Evolutionary conservation across 495 filamentous ascomycete genomes (phyloP), one percentile per base, ranked within the genome.

Genomic region (Lophiotrema nucula): DNA sequence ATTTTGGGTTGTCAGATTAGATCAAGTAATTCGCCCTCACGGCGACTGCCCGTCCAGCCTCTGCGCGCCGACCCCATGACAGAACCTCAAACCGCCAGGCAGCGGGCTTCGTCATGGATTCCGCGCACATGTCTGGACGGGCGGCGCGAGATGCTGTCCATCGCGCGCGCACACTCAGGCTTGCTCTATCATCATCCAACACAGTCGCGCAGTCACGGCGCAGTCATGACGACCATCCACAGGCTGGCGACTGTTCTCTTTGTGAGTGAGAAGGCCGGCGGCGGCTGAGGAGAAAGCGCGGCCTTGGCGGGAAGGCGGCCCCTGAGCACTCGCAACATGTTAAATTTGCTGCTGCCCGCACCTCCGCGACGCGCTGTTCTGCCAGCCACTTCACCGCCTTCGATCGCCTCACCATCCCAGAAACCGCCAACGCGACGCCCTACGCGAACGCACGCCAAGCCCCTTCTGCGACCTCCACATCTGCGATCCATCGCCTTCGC

Each of bases 1-100:
- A 45, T 42, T 43, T 18, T 41, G 52, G 41, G 64, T 63, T 66
- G 65, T 70, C 68, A 70, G 68, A 70, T 70, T 70, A 70, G 68
- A 70, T 70, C 68, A 70, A 70, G 68, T 68, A 50, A 64, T 66
- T 58, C 33, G 52, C 65, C 59, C 52, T 64, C 65, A 66, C 39
- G 19, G 25, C 42, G 57, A 61, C 57, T 56, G 62, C 51, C 56
- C 53, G 52, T 25, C 24, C 31, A 44, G 23, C 27, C 26, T 21
- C 38, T 44, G 48, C 41, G 41, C 13, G n/a, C 31, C 23, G 56
- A 25, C 24, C n/a, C 47, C 47, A 52, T 39, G 53, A 58, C 38
- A 47, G 60, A 60, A 61, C 65, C 65, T 50, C 65, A 37, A 19
- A 27, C 44, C 3, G 25, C 15, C 12, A 52, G 48, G 56, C 56